A percentile compares a stretch with the other conserved stretches of the same genome.
These are phyloP conservation scores for Fusarium palustre DNA, from an alignment of 2,329 filamentous ascomycete species.

Conservation along the genomic window DNA sequence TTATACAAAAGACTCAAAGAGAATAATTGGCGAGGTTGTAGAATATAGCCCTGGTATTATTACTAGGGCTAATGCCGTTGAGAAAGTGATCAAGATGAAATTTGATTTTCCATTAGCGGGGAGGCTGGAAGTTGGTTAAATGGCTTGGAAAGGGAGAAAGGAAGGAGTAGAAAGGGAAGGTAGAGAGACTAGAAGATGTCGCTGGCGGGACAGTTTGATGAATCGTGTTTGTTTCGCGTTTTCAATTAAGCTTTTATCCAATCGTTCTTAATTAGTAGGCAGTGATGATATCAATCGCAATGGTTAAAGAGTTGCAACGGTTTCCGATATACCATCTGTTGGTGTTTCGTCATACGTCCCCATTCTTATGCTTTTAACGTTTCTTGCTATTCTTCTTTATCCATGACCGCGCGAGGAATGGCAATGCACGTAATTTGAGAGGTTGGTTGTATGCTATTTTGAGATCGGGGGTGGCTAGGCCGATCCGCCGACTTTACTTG, in stretches of 20 bases:
- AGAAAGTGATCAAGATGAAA: constrained; percentile 1
- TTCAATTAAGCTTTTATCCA: constrained; percentile 4
- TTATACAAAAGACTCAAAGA: constrained; percentile 7
- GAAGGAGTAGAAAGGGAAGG: constrained; percentile 5
- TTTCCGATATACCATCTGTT: not conserved
- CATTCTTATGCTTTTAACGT: not conserved
- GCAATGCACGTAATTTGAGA: constrained; percentile 25
- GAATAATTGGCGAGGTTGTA: constrained; percentile 3
- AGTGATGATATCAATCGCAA: not conserved
- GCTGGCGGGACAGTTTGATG: constrained; percentile 21
- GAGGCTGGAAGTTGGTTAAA: constrained; percentile 6
- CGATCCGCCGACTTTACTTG: constrained; percentile 23
- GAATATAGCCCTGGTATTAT: constrained; percentile 6
- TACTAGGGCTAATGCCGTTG: constrained; percentile 26
- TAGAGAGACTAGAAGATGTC: constrained; percentile 17
- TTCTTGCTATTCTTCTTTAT: not conserved
- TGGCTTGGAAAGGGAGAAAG: not conserved
- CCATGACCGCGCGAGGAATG: not conserved
- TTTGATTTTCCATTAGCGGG: constrained; percentile 2
- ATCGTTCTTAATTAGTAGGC: not conserved
- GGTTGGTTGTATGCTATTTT: constrained; percentile 32
- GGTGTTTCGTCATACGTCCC: not conserved
- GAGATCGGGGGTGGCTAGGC: constrained; percentile 18
- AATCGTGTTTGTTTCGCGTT: constrained; percentile 46
- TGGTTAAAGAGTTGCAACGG: not conserved